A percentile compares a stretch with the other conserved stretches of the same genome.
Conservation (phyloP, 1,284 basidiomycete genomes). For the Fereydounia khargensis region DNA sequence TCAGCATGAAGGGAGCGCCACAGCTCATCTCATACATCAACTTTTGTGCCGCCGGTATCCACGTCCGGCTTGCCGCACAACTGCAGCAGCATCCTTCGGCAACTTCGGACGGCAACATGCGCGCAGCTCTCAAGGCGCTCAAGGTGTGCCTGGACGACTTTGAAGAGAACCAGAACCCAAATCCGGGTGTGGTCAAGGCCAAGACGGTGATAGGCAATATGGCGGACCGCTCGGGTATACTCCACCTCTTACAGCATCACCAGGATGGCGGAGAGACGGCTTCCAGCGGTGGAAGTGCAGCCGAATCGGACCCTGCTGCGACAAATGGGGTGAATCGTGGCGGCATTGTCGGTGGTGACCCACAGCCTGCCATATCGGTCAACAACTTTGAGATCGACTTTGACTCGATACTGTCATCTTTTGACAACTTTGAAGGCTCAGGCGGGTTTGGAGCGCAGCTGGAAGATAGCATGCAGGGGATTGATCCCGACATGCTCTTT, state of each 20-base stretch:
- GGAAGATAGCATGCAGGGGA: no score
- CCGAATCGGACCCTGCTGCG: neutral
- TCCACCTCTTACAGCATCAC: constrained; percentile 1
- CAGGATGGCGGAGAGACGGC: neutral
- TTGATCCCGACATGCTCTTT: constrained; percentile 12
- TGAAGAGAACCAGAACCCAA: constrained; percentile 15
- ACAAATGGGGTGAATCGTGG: neutral
- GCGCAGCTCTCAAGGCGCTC: constrained; percentile 7
- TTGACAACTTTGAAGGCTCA: constrained; percentile 8
- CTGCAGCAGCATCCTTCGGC: constrained; percentile 7
- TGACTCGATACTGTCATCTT: constrained; percentile 11
- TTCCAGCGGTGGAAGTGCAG: neutral
- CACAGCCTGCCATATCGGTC: constrained; percentile 8
- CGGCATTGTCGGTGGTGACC: neutral
- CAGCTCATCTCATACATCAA: constrained; percentile 54
- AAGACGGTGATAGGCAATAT: constrained; percentile 14
- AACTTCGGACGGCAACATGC: neutral
- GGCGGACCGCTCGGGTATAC: constrained; percentile 8
- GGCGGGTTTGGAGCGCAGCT: no score
- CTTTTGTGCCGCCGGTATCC: constrained; percentile 51
- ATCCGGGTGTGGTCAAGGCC: constrained; percentile 10
- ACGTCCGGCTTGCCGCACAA: constrained; percentile 49
- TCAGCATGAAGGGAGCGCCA: constrained; percentile 49
- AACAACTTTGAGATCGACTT: constrained; percentile 20
- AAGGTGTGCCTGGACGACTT: constrained; percentile 11